phyloP scores from a whole-genome alignment of 2,329 filamentous ascomycete genomes.

The Aspergillus novoparasiticus region DNA sequence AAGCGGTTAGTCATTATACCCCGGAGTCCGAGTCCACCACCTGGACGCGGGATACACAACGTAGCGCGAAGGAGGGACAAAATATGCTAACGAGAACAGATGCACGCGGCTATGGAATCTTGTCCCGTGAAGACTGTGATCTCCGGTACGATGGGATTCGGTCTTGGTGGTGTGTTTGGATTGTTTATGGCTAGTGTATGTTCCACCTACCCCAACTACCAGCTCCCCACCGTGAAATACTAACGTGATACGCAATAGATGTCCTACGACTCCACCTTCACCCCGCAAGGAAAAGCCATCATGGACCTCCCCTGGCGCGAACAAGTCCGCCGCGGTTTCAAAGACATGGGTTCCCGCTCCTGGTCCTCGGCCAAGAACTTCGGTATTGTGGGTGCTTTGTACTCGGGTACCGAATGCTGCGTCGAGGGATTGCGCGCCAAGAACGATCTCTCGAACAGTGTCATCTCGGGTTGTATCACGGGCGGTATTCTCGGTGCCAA shows the following conservation, averaged over 20 bases:
- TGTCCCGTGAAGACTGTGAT: slow-evolving; percentile 87
- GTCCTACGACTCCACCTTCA: slow-evolving; percentile 94
- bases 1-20: slow-evolving; percentile 40
- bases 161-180: slow-evolving; percentile 88
- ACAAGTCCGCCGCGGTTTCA: slow-evolving; percentile 83
- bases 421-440: slow-evolving; percentile 89
- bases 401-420: slow-evolving; percentile 90
- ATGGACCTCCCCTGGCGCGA: slow-evolving; percentile 74
- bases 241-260: slow-evolving; percentile 60
- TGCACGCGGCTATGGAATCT: slow-evolving; percentile 85
- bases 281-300: slow-evolving; percentile 56
- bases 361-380: slow-evolving; percentile 91
- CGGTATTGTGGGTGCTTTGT: slow-evolving; percentile 87
- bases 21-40: neutral
- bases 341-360: slow-evolving; percentile 88
- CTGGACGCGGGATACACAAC: neutral
- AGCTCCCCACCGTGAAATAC: neutral
- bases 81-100: slow-evolving; percentile 50
- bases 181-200: slow-evolving; percentile 96
- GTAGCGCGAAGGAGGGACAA: neutral
- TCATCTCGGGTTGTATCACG: slow-evolving; percentile 85
- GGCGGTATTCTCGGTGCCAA: slow-evolving; percentile 84
- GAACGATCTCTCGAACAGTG: slow-evolving; percentile 88
- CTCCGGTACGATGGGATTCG: slow-evolving; percentile 91
- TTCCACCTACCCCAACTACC: slow-evolving; percentile 20